Evolutionary conservation across 345 rosid species (phyloP).

Genomic region (Citrus unshiu): DNA sequence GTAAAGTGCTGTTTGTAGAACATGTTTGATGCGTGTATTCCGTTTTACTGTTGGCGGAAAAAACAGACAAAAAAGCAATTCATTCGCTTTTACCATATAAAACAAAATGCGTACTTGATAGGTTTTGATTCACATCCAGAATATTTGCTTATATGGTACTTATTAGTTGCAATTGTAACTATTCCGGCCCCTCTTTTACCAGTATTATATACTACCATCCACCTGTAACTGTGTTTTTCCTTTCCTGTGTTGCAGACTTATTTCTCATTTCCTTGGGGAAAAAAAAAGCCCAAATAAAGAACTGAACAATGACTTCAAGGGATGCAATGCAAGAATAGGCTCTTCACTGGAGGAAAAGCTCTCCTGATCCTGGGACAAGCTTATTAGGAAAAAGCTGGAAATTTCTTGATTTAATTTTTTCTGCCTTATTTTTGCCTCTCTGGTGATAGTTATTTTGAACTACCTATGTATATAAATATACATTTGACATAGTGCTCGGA

Average conservation of each 20-base stretch:
- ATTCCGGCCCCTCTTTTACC: neutral
- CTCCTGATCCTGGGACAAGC: neutral
- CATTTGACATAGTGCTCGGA: slow-evolving; percentile 14
- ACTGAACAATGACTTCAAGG: neutral
- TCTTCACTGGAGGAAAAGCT: slow-evolving; percentile 3
- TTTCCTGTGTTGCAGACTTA: neutral
- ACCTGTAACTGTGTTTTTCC: neutral
- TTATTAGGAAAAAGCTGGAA: neutral
- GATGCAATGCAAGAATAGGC: neutral
- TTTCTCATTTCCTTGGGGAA: neutral
- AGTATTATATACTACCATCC: too few relatives aligned
- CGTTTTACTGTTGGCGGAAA: neutral
- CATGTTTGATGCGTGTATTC: neutral
- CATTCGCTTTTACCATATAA: neutral
- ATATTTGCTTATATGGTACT: neutral
- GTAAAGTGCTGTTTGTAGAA: neutral
- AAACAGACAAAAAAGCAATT: neutral
- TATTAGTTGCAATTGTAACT: neutral
- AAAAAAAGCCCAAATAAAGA: slow-evolving; percentile 12
- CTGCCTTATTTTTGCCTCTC: neutral
- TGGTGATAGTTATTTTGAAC: slow-evolving; percentile 1
- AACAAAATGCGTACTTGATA: neutral
- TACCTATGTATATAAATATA: slow-evolving; percentile 23
- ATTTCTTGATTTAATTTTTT: neutral
- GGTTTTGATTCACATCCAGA: neutral